Evolutionary conservation across 2,329 filamentous ascomycete genomes (phyloP), one percentile per base, ranked within the genome.

Genomic region (Fusarium liriodendri): DNA sequence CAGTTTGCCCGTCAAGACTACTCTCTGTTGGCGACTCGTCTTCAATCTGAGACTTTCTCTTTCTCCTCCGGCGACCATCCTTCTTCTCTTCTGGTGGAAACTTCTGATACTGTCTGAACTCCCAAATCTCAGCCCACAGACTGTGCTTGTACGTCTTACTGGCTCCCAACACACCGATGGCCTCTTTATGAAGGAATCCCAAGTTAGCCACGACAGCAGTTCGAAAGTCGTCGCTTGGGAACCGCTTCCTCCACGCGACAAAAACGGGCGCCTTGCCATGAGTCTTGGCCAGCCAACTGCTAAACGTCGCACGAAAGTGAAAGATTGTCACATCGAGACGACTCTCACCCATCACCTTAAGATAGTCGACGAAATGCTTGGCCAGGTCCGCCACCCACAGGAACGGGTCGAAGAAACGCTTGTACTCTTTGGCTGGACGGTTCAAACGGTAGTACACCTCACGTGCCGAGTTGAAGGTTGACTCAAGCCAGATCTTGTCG

Each of bases 341-440:
- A 14, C 72, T 70, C 10, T 80, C 73, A 4, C 79, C 74, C 67
- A 84, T 81, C 11, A 79, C 59, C 4, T 82, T 79, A 57, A 93
- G 84, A 73, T 88, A 97, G 70, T 95, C 92, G 1, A 95, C 85
- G 27, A 93, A 87, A 75, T 95, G 90, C 77, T 95, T 96, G 0
- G 89, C 86, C 1, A 97, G 83, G 62, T 92, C 87, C 0, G 90
- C 92, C 1, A 95, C 81, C 93, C 93, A 97, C 0, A 91, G 68
- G 70, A 95, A 96, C 0, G 89, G 86, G 0, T 82, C 58, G 67
- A 91, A 88, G 75, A 92, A 95, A 2, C 89, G 83, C 13, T 69
- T 71, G 76, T 97, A 97, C 40, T 91, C 90, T 0, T 71, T 32
- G 0, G 90, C 85, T 0, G 94, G 92, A 0, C 62, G 79, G 3